Base-by-base conservation (phyloP, 2,329 filamentous ascomycete species). In the Colletotrichum sp. region DNA sequence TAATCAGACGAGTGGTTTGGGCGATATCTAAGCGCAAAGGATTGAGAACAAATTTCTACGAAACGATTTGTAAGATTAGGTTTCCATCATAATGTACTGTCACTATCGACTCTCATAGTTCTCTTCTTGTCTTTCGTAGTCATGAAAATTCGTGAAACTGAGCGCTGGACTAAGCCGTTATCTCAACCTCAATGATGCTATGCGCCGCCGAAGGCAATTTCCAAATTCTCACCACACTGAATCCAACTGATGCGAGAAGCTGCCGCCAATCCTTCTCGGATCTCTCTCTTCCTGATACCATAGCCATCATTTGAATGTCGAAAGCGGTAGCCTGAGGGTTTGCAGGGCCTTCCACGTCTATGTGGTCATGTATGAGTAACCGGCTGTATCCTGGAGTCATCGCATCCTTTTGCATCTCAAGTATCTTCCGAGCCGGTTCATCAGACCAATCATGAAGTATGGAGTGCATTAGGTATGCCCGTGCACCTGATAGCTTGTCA, bases 381-480 rank as follows among this genome's bases (percentile, higher is more conserved):
- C 80, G 80, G 34, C 85, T 82, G 61, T 21, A 58, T 4, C 90
- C 85, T 3, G 87, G 82, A 75, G 87, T 85, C 78, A 91, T 77
- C 36, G 86, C 84, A 1, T 88, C 86, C 0, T 86, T 79, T 34
- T 90, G 80, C 2, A 82, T 84, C 38, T 82, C 83, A 52, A 87
- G 80, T 61, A 90, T 88, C 67, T 80, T 79, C 10, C 83, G 76
- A 6, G 82, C 81, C 63, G 87, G 83, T 16, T 83, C 81, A 70
- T 91, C 88, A 0, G 88, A 85, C 88, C 88, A 90, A 81, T 91
- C 89, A 80, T 91, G 90, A 13, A 92, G 83, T 65, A 91, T 89
- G 76, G 87, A 83, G 78, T 89, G 89, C 76, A 92, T 80, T 58
- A 91, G 81, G 81, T 89, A 91, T 66, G 89, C 84, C 63, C 88